phyloP scores from a whole-genome alignment of 2,329 filamentous ascomycete species.

The Colletotrichum destructivum region DNA sequence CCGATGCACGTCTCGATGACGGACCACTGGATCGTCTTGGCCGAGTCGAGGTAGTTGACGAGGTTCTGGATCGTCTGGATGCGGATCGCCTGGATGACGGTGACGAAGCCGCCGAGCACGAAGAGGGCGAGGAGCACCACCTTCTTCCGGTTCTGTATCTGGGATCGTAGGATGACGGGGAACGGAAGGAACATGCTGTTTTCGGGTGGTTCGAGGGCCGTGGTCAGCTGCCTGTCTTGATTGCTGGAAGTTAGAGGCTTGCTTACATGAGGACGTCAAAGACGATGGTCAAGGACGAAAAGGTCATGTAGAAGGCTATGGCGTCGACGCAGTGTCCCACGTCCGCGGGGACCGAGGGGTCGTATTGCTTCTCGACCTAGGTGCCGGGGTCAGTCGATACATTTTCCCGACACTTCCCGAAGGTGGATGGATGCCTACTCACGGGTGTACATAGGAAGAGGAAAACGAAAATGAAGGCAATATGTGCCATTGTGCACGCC shows the following conservation, averaged over 20 bases:
- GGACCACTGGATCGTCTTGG: constrained; percentile 61
- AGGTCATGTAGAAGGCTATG: constrained; percentile 59
- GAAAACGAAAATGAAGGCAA: constrained; percentile 56
- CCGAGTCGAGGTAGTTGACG: constrained; percentile 60
- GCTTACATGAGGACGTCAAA: constrained; percentile 59
- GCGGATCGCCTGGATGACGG: constrained; percentile 65
- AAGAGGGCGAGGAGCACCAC: constrained; percentile 60
- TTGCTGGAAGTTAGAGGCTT: background rate
- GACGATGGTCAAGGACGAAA: constrained; percentile 57
- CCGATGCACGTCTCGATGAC: constrained; percentile 61
- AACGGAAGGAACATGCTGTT: constrained; percentile 58
- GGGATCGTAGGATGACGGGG: constrained; percentile 55
- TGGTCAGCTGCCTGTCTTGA: background rate
- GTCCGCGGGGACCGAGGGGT: constrained; percentile 50
- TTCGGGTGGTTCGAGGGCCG: accelerated
- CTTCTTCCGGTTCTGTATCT: constrained; percentile 58
- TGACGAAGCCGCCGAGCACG: constrained; percentile 66
- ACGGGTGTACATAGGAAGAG: constrained; percentile 55
- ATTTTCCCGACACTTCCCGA: too few relatives aligned
- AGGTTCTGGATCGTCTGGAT: constrained; percentile 64
- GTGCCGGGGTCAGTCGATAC: background rate
- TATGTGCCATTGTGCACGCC: constrained; percentile 54
- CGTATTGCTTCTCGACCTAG: constrained; percentile 57
- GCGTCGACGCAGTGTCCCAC: constrained; percentile 56
- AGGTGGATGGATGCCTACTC: background rate